Conservation (phyloP, 768 basidiomycete genomes). For the Collybia sordida region DNA sequence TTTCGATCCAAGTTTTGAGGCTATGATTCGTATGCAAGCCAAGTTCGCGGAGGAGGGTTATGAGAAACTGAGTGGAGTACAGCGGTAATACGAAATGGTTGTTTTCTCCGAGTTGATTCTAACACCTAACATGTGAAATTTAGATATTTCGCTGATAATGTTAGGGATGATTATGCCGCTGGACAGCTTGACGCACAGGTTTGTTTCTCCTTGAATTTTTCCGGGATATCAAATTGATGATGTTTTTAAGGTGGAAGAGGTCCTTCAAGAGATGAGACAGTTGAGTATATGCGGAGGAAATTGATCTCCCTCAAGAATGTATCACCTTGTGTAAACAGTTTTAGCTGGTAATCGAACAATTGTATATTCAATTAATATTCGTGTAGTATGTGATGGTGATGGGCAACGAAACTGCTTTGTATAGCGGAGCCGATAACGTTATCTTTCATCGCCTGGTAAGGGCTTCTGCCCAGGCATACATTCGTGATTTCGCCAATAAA, state of each 20-base stretch:
- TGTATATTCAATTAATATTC: no score
- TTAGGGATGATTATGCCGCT: conserved; percentile 95
- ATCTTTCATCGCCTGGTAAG: no score
- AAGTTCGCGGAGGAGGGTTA: conserved; percentile 99
- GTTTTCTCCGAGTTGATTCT: conserved; percentile 1
- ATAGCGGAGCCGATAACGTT: no score
- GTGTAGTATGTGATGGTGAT: neutral
- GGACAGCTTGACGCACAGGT: conserved; percentile 95
- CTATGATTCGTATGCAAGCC: conserved; percentile 97
- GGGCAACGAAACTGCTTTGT: no score
- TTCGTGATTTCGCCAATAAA: no score
- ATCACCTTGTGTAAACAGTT: no score
- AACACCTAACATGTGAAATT: neutral
- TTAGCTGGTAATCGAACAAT: no score
- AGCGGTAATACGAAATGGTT: conserved; percentile 51
- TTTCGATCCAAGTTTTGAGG: conserved; percentile 98
- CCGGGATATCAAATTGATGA: no score
- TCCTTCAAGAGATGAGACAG: conserved; percentile 96
- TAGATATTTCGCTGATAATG: conserved; percentile 87
- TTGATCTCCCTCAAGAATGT: conserved; percentile 4
- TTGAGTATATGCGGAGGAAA: conserved; percentile 87
- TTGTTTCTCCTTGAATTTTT: conserved; percentile 12
- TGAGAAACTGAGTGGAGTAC: conserved; percentile 93
- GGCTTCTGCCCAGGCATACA: no score
- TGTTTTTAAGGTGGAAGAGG: conserved; percentile 76